Conservation (phyloP, 176 grass and related monocot species). For the Echinochloa phyllopogon region DNA sequence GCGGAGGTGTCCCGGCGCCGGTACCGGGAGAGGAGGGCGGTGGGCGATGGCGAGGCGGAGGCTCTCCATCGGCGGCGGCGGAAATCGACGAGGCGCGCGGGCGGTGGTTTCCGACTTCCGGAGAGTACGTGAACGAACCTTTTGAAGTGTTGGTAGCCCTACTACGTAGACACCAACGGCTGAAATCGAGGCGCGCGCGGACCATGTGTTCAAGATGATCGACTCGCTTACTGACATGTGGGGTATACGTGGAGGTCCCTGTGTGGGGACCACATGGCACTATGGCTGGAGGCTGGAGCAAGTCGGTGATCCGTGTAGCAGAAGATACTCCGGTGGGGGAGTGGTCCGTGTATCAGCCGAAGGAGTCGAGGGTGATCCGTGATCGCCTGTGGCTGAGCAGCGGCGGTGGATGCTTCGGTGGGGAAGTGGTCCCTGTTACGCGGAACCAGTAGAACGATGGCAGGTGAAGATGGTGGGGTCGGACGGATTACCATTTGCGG, state of each 20-base stretch:
- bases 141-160: constrained; percentile 23
- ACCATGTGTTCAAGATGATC: too few relatives aligned
- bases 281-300: rapidly evolving
- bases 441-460: background rate
- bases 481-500: background rate
- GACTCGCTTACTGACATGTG: background rate
- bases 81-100: constrained; percentile 4
- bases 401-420: background rate
- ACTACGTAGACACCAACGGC: constrained; percentile 31
- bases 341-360: constrained; percentile 1
- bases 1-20: background rate
- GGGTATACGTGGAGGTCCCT: background rate
- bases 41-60: constrained; percentile 44
- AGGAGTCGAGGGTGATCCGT: background rate
- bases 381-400: background rate
- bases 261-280: background rate
- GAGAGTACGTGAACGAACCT: background rate
- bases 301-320: background rate
- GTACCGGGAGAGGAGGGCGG: constrained; percentile 37
- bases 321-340: background rate
- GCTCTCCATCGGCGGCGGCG: constrained; percentile 53
- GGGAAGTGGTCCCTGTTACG: too few relatives aligned
- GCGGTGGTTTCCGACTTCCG: constrained; percentile 6
- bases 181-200: background rate
- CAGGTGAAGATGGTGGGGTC: too few relatives aligned